Base-by-base conservation (phyloP, 2,329 filamentous ascomycete species). In the Talaromyces marneffei region DNA sequence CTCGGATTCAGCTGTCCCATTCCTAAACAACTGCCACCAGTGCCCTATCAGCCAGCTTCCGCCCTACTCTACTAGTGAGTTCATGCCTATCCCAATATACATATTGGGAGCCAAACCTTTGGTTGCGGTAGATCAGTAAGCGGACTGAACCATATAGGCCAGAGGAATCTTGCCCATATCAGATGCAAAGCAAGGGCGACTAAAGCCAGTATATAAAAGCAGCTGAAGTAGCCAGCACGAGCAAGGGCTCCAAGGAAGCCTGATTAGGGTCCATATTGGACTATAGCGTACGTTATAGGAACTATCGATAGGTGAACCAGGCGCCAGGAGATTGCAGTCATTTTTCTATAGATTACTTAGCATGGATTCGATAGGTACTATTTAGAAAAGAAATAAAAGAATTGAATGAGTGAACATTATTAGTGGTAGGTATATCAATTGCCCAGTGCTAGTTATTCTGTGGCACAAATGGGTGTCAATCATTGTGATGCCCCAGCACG, bases 91-190 rank as follows among this genome's bases (percentile, higher is more conserved):
- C 27, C 7, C n/a, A 8, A n/a, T 33, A 23, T 52, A 5, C 10
- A 31, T 23, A 52, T 20, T 31, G 23, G 14, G 8, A 31, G 48
- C 12, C 48, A 52, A 20, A 52, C 48, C 48, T 52, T 52, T 31
- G 48, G 48, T 52, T 52, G 48, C 7, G 48, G 48, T 31, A 52
- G 48, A 31, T 52, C 31, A 20, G 48, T 23, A n/a, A 52, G 48
- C 48, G 48, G 48, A 52, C 48, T 52, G 27, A 52, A 16, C 48
- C 48, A 52, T 52, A 52, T 52, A n/a, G 48, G 48, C 48, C 48
- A 52, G 27, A 52, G 31, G n/a, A 52, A 52, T 35, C 48, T 52
- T 52, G 48, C 48, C 48, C 48, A 52, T 52, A 52, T 52, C 16
- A 52, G 9, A 52, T 52, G 48, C 27, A 52, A 52, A 52, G 10